Conservation (phyloP, 2,329 filamentous ascomycete species). For the Aspergillus niger region DNA sequence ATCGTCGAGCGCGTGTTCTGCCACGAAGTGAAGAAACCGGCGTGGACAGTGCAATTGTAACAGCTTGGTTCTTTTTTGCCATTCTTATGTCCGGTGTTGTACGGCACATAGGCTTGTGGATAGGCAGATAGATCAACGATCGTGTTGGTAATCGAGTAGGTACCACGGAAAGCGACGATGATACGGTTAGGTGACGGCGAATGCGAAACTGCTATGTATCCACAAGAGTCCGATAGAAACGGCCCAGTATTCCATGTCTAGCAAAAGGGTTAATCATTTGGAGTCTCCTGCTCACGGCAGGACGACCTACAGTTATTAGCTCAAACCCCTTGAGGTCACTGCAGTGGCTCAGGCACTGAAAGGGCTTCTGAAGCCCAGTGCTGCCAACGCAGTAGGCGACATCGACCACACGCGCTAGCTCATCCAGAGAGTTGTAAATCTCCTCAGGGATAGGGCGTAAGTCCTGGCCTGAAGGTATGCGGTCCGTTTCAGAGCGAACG, state of each 20-base stretch:
- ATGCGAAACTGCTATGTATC: slow-evolving; percentile 89
- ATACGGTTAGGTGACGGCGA: slow-evolving; percentile 62
- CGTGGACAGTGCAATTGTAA: slow-evolving; percentile 86
- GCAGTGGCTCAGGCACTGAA: slow-evolving; percentile 82
- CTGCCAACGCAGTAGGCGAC: slow-evolving; percentile 91
- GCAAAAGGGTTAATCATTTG: neutral
- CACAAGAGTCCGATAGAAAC: slow-evolving; percentile 85
- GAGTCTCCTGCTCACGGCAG: neutral
- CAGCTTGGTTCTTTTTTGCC: slow-evolving; percentile 60
- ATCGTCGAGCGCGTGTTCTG: slow-evolving; percentile 69
- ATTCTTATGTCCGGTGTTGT: slow-evolving; percentile 58
- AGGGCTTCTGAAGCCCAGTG: slow-evolving; percentile 79
- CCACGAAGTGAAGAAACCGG: slow-evolving; percentile 88
- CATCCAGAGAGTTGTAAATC: slow-evolving; percentile 81
- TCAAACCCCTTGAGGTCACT: slow-evolving; percentile 78
- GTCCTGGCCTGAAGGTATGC: slow-evolving; percentile 3
- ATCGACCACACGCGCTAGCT: slow-evolving; percentile 87
- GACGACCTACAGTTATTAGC: slow-evolving; percentile 62
- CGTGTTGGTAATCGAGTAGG: slow-evolving; percentile 90
- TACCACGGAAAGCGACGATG: slow-evolving; percentile 87
- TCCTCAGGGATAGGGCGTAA: slow-evolving; percentile 53
- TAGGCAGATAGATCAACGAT: slow-evolving; percentile 86
- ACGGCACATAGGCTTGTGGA: slow-evolving; percentile 88
- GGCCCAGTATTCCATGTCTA: slow-evolving; percentile 87
- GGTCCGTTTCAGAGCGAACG: neutral